A percentile compares a stretch with the other conserved stretches of the same genome.
These are phyloP conservation scores for Aspergillus candidus DNA, from an alignment of 2,329 filamentous ascomycete genomes.

Conservation along the genomic window DNA sequence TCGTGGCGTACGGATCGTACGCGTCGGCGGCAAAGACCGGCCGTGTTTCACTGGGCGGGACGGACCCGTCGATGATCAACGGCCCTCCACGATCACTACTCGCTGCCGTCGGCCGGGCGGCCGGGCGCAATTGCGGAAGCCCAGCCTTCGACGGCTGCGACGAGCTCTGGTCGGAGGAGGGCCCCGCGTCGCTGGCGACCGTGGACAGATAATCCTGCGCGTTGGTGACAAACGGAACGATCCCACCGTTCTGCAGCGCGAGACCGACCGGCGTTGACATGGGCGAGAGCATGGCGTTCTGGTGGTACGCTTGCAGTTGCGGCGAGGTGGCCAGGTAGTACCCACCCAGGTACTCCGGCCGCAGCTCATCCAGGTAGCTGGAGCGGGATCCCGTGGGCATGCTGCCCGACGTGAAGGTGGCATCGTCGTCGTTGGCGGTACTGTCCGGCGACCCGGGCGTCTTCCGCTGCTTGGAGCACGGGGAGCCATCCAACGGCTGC, in stretches of 20 bases:
- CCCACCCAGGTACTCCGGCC: slow-evolving; percentile 37
- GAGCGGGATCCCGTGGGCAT: slow-evolving; percentile 29
- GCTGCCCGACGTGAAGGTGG: slow-evolving; percentile 25
- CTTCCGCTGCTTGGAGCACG: slow-evolving; percentile 25
- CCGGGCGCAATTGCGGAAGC: slow-evolving; percentile 17
- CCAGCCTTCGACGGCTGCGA: slow-evolving; percentile 15
- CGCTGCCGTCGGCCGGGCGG: slow-evolving; percentile 23
- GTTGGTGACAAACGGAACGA: slow-evolving; percentile 25
- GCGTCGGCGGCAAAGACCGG: slow-evolving; percentile 28
- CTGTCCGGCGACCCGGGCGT: slow-evolving; percentile 30
- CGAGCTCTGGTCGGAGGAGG: slow-evolving; percentile 20
- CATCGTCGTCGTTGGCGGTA: slow-evolving; percentile 30
- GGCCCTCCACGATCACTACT: slow-evolving; percentile 31
- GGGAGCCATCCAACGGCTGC: slow-evolving; percentile 25
- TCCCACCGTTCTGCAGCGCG: slow-evolving; percentile 34
- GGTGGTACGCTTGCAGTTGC: slow-evolving; percentile 37
- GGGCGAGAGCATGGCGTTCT: slow-evolving; percentile 34
- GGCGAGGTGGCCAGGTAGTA: slow-evolving; percentile 43
- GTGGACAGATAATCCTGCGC: slow-evolving; percentile 31
- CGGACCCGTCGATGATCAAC: slow-evolving; percentile 44
- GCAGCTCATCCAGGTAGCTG: slow-evolving; percentile 32
- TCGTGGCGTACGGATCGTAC: slow-evolving; percentile 32
- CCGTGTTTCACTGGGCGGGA: slow-evolving; percentile 34
- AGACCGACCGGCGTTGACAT: slow-evolving; percentile 34
- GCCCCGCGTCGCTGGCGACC: slow-evolving; percentile 19